Percentiles rank a stretch among this genome's conserved stretches.
Conservation (phyloP, 495 filamentous ascomycete genomes). For the Penicillium mononematosum region DNA sequence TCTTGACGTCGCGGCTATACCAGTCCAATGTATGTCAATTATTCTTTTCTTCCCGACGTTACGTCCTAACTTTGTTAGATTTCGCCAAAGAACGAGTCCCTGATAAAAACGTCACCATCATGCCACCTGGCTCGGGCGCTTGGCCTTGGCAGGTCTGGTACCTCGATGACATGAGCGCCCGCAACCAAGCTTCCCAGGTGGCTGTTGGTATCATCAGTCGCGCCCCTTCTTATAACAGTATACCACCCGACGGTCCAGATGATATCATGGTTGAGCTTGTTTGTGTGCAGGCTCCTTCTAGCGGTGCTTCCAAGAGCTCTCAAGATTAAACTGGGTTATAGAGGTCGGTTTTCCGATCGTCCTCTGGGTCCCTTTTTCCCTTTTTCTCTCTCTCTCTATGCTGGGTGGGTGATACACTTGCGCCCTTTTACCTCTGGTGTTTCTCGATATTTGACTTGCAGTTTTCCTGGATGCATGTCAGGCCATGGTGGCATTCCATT, state of each 20-base stretch:
- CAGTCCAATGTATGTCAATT: constrained; percentile 35
- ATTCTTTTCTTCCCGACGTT: not conserved
- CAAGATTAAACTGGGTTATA: constrained; percentile 12
- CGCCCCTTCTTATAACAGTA: constrained; percentile 32
- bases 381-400: not conserved
- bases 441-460: not conserved
- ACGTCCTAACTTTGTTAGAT: constrained; percentile 24
- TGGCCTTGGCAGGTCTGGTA: constrained; percentile 45
- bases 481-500: not conserved
- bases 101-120: constrained; percentile 29
- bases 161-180: constrained; percentile 37
- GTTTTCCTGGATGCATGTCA: not conserved
- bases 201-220: constrained; percentile 46
- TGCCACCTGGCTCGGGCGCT: constrained; percentile 30
- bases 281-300: constrained; percentile 38
- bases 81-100: constrained; percentile 37
- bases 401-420: not conserved
- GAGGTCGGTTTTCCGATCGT: constrained; percentile 3
- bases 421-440: not conserved
- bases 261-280: constrained; percentile 43
- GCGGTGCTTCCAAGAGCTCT: constrained; percentile 17
- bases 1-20: constrained; percentile 39
- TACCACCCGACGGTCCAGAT: constrained; percentile 25
- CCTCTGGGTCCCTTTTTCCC: not conserved
- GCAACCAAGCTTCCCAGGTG: constrained; percentile 40